Conservation (phyloP, 2,329 filamentous ascomycete genomes). For the Mycocentrospora acerina region DNA sequence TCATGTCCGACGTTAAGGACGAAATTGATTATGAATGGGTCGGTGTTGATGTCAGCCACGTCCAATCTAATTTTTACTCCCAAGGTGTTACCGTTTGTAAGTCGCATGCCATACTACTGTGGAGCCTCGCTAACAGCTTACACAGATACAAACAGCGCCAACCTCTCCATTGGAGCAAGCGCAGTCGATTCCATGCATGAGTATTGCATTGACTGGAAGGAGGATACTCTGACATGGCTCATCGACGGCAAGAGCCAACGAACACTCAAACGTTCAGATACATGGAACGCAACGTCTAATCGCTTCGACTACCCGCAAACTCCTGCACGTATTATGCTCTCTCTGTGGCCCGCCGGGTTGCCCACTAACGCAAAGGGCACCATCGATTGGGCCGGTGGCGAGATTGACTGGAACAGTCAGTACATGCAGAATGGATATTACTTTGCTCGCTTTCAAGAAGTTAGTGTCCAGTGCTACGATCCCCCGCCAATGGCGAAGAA, state of each 20-base stretch:
- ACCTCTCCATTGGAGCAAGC: slow-evolving; percentile 64
- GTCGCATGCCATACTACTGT: slow-evolving; percentile 36
- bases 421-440: slow-evolving; percentile 91
- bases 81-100: slow-evolving; percentile 90
- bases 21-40: slow-evolving; percentile 98
- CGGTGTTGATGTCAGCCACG: slow-evolving; percentile 72
- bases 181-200: slow-evolving; percentile 78
- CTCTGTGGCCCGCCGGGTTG: slow-evolving; percentile 91
- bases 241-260: slow-evolving; percentile 80
- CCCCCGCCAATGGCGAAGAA: slow-evolving; percentile 70
- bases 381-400: slow-evolving; percentile 86
- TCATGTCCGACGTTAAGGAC: slow-evolving; percentile 93
- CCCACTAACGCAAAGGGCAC: slow-evolving; percentile 79
- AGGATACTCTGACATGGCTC: slow-evolving; percentile 81
- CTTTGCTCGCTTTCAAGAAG: slow-evolving; percentile 75
- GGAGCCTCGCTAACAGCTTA: slow-evolving; percentile 12
- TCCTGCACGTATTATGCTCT: slow-evolving; percentile 85
- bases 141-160: slow-evolving; percentile 71
- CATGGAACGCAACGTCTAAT: slow-evolving; percentile 81
- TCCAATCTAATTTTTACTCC: slow-evolving; percentile 96
- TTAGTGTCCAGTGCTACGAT: slow-evolving; percentile 85
- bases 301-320: slow-evolving; percentile 90
- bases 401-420: slow-evolving; percentile 79
- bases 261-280: slow-evolving; percentile 71
- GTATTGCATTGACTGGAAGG: slow-evolving; percentile 92